A percentile compares a stretch with the other conserved stretches of the same genome.
These are phyloP conservation scores for Solanum chmielewskii DNA, from an alignment of 257 asterid species.

Conservation along the genomic window DNA sequence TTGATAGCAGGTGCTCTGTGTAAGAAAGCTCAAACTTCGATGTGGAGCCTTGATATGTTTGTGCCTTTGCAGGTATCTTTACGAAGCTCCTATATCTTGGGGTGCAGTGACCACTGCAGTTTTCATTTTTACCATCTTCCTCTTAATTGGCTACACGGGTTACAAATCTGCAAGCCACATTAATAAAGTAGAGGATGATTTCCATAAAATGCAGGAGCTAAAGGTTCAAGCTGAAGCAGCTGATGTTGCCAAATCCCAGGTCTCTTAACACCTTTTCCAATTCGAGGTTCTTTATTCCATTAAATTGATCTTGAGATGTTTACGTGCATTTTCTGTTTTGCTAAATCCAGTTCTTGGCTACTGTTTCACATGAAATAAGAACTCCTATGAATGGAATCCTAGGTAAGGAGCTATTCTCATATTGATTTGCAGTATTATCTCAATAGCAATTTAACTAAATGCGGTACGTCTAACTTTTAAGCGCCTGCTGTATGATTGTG, in stretches of 20 bases:
- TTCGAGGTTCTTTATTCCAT: not conserved
- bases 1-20: not conserved
- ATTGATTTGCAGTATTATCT: not conserved
- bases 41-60: not conserved
- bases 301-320: not conserved
- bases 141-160: conserved; percentile 47
- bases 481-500: not conserved
- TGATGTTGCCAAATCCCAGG: conserved; percentile 94
- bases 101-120: conserved; percentile 43
- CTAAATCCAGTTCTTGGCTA: conserved; percentile 66
- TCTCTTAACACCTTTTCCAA: conserved; percentile 5
- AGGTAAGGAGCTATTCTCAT: conserved; percentile 30
- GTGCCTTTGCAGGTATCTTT: conserved; percentile 48
- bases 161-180: conserved; percentile 63
- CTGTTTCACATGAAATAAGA: conserved; percentile 95
- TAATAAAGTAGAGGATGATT: conserved; percentile 72
- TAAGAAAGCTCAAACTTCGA: not conserved
- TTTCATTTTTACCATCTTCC: conserved; percentile 39
- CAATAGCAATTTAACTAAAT: not conserved
- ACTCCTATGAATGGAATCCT: conserved; percentile 96
- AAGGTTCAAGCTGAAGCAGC: conserved; percentile 92
- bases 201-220: conserved; percentile 55
- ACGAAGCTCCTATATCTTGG: conserved; percentile 63
- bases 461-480: not conserved
- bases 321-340: conserved; percentile 1